These are phyloP conservation scores for Biscutella laevigata DNA, from an alignment of 441 rosid genomes.

Conservation along the genomic window DNA sequence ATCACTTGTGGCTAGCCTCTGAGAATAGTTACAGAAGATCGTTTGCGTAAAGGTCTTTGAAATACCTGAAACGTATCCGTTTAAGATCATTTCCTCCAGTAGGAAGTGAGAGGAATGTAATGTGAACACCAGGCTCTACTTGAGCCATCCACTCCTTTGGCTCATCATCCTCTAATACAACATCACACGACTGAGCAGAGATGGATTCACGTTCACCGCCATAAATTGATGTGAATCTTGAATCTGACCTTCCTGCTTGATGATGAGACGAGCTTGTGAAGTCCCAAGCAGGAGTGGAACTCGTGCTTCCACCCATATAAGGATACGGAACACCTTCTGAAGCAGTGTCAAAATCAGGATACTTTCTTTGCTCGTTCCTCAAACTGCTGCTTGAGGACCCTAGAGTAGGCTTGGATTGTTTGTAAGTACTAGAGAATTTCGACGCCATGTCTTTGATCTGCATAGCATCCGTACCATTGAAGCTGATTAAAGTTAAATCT, in stretches of 20 bases:
- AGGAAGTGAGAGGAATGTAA: constrained; percentile 87
- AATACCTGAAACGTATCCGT: constrained; percentile 90
- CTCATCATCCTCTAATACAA: constrained; percentile 71
- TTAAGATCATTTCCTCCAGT: constrained; percentile 91
- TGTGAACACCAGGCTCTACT: constrained; percentile 98
- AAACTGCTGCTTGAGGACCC: constrained; percentile 52
- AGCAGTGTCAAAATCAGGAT: constrained; percentile 67
- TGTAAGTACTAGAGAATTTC: constrained; percentile 62
- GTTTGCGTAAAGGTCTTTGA: no score
- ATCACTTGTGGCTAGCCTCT: no score
- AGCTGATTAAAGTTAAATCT: neutral
- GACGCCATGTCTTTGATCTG: constrained; percentile 96
- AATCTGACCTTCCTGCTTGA: constrained; percentile 37
- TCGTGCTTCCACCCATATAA: constrained; percentile 36
- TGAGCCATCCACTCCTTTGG: constrained; percentile 99
- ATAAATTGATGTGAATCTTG: constrained; percentile 34
- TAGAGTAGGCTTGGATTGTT: constrained; percentile 68
- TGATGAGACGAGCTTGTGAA: constrained; percentile 44
- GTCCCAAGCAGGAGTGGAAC: constrained; percentile 99
- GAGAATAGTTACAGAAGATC: no score
- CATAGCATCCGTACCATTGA: constrained; percentile 11
- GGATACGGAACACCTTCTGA: constrained; percentile 77
- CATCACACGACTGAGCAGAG: constrained; percentile 62
- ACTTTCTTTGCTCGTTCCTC: constrained; percentile 52
- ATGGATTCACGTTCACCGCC: constrained; percentile 48